Base-by-base conservation (phyloP, 2,329 filamentous ascomycete genomes). In the Aspergillus neotritici region DNA sequence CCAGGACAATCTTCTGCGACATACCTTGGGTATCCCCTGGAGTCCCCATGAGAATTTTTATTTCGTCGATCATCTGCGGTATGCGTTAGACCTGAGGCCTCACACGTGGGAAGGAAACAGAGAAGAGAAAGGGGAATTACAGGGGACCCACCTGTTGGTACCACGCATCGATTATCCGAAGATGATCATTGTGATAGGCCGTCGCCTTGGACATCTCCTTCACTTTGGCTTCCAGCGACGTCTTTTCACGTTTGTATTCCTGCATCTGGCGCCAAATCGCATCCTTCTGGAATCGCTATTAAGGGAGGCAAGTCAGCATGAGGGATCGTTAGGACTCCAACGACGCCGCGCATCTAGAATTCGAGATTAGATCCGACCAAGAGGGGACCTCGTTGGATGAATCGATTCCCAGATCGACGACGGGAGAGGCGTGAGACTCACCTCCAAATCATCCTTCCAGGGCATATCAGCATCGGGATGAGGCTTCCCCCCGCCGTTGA, bases 211-310 rank as follows among this genome's bases (percentile, higher is more conserved):
- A 80, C 50, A 94, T 73, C 53, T 94, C 86, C 61, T 84, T 84
- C 49, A 96, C 74, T 61, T 87, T 86, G 46, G 80, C 75, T 71
- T 97, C 90, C 50, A 94, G 73, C 32, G 85, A 86, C 45, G 78
- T 76, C 64, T 89, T 90, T 64, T 94, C 88, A 56, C 93, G 83
- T 70, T 94, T 95, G 69, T 94, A 96, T 69, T 97, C 93, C 63
- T 89, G 87, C 89, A 98, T 95, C 71, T 96, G 91, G 46, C 94
- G 87, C 60, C 87, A 84, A 64, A 98, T 95, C 52, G 93, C 93
- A 73, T 95, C 93, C 72, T 97, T 98, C 70, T 91, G 86, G 61
- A 86, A 93, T 63, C 85, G 82, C 88, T 94, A 68, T 57, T 66
- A 48, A 31, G 41, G 47, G 47, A 34, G 43, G 41, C 32, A 49